Base-by-base conservation (phyloP, 1,284 basidiomycete species). In the Xerocomus nothofagi region DNA sequence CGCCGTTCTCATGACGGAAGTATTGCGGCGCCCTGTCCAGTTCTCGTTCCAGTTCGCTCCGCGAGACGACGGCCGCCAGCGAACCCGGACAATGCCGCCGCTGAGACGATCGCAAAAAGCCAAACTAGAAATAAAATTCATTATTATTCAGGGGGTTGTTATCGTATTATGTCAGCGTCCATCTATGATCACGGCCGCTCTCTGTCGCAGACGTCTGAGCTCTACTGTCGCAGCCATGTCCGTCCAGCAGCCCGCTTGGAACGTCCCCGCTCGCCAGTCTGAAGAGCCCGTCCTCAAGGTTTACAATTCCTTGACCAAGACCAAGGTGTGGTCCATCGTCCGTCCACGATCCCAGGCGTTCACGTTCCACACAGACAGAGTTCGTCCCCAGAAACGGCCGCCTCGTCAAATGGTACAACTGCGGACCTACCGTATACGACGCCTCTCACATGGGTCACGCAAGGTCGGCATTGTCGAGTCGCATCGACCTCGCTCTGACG, bases 371-470 rank as follows among this genome's bases (percentile, higher is more conserved):
- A 12, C 20, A 59, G 55, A 91, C 83, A 54, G 88, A 88, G 53
- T 98, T 99, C 58, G 72, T 93, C 12, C 86, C 96, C 9, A 81
- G 73, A 51, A 78, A 86, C 56, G 91, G 89, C 0, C 82, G 84
- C n/a, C 84, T 85, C 61, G 88, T 99, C 17, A 97, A 97, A 64
- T 99, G 97, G 97, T 98, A 98, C 71, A 98, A 96, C 68, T 98
- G 95, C 65, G 95, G 97, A 7, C 97, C 97, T n/a, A 99, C 97
- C 1, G 97, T 99, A 7, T 99, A 99, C 69, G 97, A 99, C 77
- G 85, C 93, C 12, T 91, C 93, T 39, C 97, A 99, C 70, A 96
- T 99, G 93, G 97, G 97, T 4, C 97, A 99, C 75, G 97, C 97
- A 7, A 85, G 94, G 94, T 95, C 57, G 56, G 78, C n/a, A n/a